Evolutionary conservation across 2,329 filamentous ascomycete species (phyloP), one percentile per base, ranked within the genome.

Genomic region (Chaetomium globosum): DNA sequence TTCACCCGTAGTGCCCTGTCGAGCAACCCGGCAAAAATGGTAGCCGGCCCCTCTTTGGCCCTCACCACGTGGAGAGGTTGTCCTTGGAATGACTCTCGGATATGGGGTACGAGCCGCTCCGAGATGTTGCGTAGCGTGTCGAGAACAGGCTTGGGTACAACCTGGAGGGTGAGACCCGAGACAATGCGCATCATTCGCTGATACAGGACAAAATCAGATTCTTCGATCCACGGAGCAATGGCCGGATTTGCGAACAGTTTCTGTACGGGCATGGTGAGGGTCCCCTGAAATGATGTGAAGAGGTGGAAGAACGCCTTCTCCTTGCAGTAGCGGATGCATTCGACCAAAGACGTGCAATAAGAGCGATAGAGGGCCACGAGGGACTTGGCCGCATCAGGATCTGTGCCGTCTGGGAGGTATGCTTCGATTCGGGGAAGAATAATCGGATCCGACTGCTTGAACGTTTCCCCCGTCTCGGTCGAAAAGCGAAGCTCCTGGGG

Each of bases 291-390:
- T 0, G 94, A 95, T 6, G 91, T 93, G 75, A 96, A 97, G 19
- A 97, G 85, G 70, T 96, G 92, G 75, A 97, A 96, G 76, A 99
- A 96, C 7, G 93, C 94, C 79, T 97, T 96, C 77, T 97, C 92
- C 74, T 95, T 96, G 82, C 94, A 97, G 76, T 92, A 98, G 33
- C 95, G 90, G 67, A 99, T 93, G 72, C 92, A 94, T 77, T 99
- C 95, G 36, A 99, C 90, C 5, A 99, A 84, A 0, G 93, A 97
- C 16, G 95, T 97, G 76, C 93, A 97, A 75, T 98, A 94, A 2
- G 94, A 95, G 58, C 93, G 88, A 75, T 99, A 99, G 28, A 98
- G 83, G 4, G 94, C 93, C 46, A 88, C 87, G 26, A 99, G 81
- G 4, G 93, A 93, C 72, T 91, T 91, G 30, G 93, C 93, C 8